A percentile compares a stretch with the other conserved stretches of the same genome.
These are phyloP conservation scores for Erysiphe pulchra DNA, from an alignment of 2,329 filamentous ascomycete species.

Conservation along the genomic window DNA sequence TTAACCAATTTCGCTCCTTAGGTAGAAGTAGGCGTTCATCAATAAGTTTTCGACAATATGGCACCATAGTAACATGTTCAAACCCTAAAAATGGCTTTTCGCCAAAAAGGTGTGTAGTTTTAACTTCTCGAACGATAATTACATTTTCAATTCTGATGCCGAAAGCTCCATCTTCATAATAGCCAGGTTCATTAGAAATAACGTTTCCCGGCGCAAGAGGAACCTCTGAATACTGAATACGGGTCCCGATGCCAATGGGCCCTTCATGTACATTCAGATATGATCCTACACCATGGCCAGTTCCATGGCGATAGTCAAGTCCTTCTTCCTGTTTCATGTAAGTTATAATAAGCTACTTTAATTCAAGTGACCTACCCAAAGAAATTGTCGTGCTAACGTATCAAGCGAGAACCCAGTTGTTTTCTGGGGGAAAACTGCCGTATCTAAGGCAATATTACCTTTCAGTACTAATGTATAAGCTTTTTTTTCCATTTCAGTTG, in stretches of 20 bases:
- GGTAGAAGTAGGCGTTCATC: conserved; percentile 45
- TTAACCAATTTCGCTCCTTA: conserved; percentile 63
- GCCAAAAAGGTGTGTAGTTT: conserved; percentile 69
- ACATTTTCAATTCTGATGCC: conserved; percentile 95
- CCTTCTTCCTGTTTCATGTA: conserved; percentile 31
- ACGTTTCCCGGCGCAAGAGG: conserved; percentile 79
- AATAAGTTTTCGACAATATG: conserved; percentile 74
- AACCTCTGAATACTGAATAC: conserved; percentile 78
- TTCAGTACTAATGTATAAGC: conserved; percentile 89
- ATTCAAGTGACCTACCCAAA: conserved; percentile 38
- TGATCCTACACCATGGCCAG: conserved; percentile 84
- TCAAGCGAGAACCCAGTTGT: conserved; percentile 87
- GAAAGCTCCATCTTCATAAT: conserved; percentile 86
- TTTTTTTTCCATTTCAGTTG: conserved; percentile 59
- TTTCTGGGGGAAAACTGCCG: conserved; percentile 75
- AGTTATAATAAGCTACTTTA: background rate
- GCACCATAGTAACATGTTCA: conserved; percentile 92
- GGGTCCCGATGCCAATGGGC: conserved; percentile 82
- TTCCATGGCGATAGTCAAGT: conserved; percentile 86
- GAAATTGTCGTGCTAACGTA: conserved; percentile 61
- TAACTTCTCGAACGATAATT: conserved; percentile 67
- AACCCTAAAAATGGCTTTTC: conserved; percentile 89
- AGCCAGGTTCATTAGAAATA: conserved; percentile 85
- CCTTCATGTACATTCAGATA: conserved; percentile 95
- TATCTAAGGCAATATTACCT: conserved; percentile 72